phyloP scores from a whole-genome alignment of 75 land plant genomes.

The Larix kaempferi region DNA sequence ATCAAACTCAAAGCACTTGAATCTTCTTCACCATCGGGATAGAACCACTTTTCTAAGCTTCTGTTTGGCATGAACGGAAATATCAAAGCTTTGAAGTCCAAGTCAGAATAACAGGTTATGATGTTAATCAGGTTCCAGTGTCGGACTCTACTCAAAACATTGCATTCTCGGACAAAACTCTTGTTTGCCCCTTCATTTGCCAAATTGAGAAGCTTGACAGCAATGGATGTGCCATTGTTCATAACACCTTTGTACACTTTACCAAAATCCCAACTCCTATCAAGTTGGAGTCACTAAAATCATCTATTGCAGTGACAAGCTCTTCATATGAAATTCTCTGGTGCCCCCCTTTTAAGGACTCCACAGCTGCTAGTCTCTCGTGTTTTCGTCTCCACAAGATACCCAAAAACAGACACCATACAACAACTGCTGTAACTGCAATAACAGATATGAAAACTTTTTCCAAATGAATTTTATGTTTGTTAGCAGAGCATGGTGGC shows the following conservation, averaged over 20 bases:
- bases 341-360: background rate
- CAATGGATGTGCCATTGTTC: constrained; percentile 17
- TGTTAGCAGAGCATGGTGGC: background rate
- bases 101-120: constrained; percentile 15
- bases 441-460: background rate
- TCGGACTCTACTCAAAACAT: constrained; percentile 21
- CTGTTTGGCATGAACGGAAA: constrained; percentile 49
- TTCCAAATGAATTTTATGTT: background rate
- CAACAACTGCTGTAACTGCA: background rate
- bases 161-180: constrained; percentile 28
- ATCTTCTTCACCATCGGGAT: constrained; percentile 10
- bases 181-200: constrained; percentile 12
- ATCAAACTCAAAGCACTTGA: background rate
- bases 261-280: constrained; percentile 39
- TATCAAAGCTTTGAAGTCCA: constrained; percentile 49
- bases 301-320: background rate
- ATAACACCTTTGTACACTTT: constrained; percentile 38
- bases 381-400: background rate
- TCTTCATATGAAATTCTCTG: background rate
- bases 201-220: constrained; percentile 27
- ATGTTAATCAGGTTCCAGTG: constrained; percentile 30
- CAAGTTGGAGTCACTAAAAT: constrained; percentile 18
- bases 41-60: constrained; percentile 39
- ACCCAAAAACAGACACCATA: background rate
- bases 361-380: too few species aligned